phyloP scores from a whole-genome alignment of 176 grass and related monocot species.

The Carex scoparia region DNA sequence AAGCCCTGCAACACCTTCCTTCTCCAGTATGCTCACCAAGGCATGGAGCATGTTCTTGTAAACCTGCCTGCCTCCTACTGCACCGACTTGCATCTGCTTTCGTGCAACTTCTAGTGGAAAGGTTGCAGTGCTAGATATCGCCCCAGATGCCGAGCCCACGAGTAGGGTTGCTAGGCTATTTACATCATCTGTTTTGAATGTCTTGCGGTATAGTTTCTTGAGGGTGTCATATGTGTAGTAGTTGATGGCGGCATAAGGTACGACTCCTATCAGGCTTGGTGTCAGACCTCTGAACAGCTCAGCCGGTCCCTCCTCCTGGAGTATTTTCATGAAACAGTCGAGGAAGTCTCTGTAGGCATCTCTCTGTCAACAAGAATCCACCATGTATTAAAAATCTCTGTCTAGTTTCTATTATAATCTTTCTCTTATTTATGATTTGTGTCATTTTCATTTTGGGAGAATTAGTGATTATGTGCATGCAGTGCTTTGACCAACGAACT shows the following conservation, averaged over 20 bases:
- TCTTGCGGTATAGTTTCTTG: slow-evolving; percentile 43
- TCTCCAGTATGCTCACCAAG: slow-evolving; percentile 54
- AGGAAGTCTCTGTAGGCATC: slow-evolving; percentile 64
- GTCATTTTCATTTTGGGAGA: background rate
- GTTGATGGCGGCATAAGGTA: slow-evolving; percentile 75
- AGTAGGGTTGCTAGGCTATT: slow-evolving; percentile 44
- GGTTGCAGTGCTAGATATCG: slow-evolving; percentile 73
- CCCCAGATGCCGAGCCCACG: slow-evolving; percentile 60
- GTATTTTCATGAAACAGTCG: slow-evolving; percentile 70
- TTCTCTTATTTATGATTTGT: background rate
- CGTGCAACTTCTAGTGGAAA: slow-evolving; percentile 91
- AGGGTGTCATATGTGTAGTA: slow-evolving; percentile 77
- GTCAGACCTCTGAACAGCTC: slow-evolving; percentile 73
- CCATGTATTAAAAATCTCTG: background rate
- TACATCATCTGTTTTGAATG: slow-evolving; percentile 39
- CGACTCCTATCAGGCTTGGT: slow-evolving; percentile 76
- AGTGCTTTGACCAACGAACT: background rate
- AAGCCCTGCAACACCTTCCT: slow-evolving; percentile 53
- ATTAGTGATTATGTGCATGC: background rate
- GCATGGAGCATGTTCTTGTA: slow-evolving; percentile 75
- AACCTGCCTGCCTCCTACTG: slow-evolving; percentile 58
- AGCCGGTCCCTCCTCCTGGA: slow-evolving; percentile 42
- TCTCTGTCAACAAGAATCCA: slow-evolving; percentile 39
- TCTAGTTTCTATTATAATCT: background rate
- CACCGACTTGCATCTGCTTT: slow-evolving; percentile 85